Base-by-base conservation (phyloP, 495 filamentous ascomycete species). In the Penicillium manginii region DNA sequence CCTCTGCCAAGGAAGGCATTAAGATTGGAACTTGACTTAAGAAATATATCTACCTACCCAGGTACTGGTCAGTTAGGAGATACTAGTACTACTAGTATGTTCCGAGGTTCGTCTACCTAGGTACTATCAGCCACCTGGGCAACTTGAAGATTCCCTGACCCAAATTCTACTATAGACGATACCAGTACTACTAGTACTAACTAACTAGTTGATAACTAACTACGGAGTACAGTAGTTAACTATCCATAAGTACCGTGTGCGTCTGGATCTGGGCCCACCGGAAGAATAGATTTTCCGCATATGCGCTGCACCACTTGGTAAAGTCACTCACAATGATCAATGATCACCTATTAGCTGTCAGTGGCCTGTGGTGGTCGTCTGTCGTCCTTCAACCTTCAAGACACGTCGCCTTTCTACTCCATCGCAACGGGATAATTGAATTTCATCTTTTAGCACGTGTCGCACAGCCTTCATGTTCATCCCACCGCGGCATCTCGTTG, bases 381-480 rank as follows among this genome's bases (percentile, higher is more conserved):
- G 8, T 43, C 40, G 7, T n/a, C 40, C 26, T 29, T 8, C 26
- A 29, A 29, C 26, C 26, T 29, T 29, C n/a, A n/a, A n/a, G n/a
- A n/a, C n/a, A 29, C 26, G 9, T 29, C 26, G 26, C 35, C 9
- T 14, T n/a, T 14, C 1, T 1, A n/a, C 35, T 37, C 40, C 1
- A 43, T 17, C 40, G 3, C 8, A n/a, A 17, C 35, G 4, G 8
- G 12, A 39, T 0, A 19, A 9, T 19, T 9, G 40, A 43, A 43
- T 17, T n/a, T 10, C n/a, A n/a, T 17, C 40, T 17, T 18, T n/a
- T 43, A 5, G 2, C 40, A 43, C 17, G 15, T n/a, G 8, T 4
- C 17, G 7, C 8, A n/a, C 7, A 43, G 40, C 60, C 50, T 60
- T 29, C 48, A 69, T 64, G 58, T 64, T 46, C 59, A 35, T 56